Percentiles rank a stretch among this genome's conserved stretches.
phyloP scores from a whole-genome alignment of 306 rosid species.

The Crotalaria pallida region DNA sequence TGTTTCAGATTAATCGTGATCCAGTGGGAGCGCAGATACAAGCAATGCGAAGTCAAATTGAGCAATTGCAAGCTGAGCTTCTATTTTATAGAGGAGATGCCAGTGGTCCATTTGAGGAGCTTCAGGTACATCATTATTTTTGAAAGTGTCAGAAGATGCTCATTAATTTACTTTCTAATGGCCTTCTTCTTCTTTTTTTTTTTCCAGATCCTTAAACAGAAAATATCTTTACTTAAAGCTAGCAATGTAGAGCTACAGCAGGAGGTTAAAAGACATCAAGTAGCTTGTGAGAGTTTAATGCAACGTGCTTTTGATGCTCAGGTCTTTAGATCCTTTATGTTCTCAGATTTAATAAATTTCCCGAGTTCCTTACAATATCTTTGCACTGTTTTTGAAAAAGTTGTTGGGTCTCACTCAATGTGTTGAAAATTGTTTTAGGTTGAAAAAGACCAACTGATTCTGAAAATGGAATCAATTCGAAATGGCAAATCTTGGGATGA shows the following conservation, averaged over 20 bases:
- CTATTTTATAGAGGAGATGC: constrained; percentile 71
- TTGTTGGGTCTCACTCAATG: constrained; percentile 6
- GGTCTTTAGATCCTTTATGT: constrained; percentile 26
- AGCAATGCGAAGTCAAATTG: constrained; percentile 79
- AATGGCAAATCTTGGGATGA: constrained; percentile 92
- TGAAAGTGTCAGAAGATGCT: neutral
- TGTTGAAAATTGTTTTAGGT: constrained; percentile 45
- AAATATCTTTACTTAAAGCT: constrained; percentile 84
- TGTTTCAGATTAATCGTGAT: constrained; percentile 77
- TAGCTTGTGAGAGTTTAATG: constrained; percentile 25
- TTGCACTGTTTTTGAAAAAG: neutral
- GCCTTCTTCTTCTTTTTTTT: neutral
- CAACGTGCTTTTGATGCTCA: constrained; percentile 32
- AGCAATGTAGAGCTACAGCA: constrained; percentile 69
- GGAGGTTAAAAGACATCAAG: constrained; percentile 47
- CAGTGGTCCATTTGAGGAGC: constrained; percentile 74
- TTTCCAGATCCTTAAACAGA: constrained; percentile 74
- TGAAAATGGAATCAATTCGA: constrained; percentile 70
- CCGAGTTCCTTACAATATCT: constrained; percentile 18
- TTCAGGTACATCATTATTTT: constrained; percentile 49
- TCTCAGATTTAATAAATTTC: constrained; percentile 18
- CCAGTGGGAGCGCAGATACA: constrained; percentile 80
- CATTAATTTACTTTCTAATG: neutral
- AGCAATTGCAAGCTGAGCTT: constrained; percentile 90
- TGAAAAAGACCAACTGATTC: constrained; percentile 64